These are phyloP conservation scores for Suhomyces kilbournensis DNA, from an alignment of 805 yeast genomes.

Conservation along the genomic window DNA sequence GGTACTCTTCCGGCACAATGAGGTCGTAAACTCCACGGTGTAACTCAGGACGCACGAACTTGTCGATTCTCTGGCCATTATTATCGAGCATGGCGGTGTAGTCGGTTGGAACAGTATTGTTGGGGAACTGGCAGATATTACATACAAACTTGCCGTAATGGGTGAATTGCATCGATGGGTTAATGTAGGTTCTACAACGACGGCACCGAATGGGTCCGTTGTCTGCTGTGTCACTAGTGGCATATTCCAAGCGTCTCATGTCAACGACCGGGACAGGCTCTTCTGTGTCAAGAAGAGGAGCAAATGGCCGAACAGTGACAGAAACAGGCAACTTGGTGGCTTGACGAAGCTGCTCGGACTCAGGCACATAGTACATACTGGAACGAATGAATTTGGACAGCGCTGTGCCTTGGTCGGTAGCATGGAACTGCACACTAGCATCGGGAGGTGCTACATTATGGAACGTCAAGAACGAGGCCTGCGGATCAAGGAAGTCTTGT, in stretches of 20 bases:
- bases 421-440: constrained; percentile 66
- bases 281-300: constrained; percentile 48
- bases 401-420: constrained; percentile 81
- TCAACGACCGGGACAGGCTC: constrained; percentile 71
- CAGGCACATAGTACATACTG: constrained; percentile 81
- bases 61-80: constrained; percentile 62
- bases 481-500: constrained; percentile 26
- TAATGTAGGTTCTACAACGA: constrained; percentile 87
- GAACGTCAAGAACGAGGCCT: constrained; percentile 61
- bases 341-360: constrained; percentile 62
- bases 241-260: constrained; percentile 32
- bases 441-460: constrained; percentile 80
- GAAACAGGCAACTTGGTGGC: constrained; percentile 80
- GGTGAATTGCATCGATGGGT: constrained; percentile 73
- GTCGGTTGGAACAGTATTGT: constrained; percentile 64
- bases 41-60: constrained; percentile 67
- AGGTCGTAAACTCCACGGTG: constrained; percentile 83
- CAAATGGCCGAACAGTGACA: constrained; percentile 80
- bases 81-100: constrained; percentile 63
- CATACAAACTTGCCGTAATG: constrained; percentile 67
- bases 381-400: constrained; percentile 76
- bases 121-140: constrained; percentile 76
- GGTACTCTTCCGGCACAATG: constrained; percentile 71
- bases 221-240: constrained; percentile 25
- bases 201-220: constrained; percentile 83